These are phyloP conservation scores for Scheffersomyces parashehatae DNA, from an alignment of 1,139 yeast genomes.

Conservation along the genomic window DNA sequence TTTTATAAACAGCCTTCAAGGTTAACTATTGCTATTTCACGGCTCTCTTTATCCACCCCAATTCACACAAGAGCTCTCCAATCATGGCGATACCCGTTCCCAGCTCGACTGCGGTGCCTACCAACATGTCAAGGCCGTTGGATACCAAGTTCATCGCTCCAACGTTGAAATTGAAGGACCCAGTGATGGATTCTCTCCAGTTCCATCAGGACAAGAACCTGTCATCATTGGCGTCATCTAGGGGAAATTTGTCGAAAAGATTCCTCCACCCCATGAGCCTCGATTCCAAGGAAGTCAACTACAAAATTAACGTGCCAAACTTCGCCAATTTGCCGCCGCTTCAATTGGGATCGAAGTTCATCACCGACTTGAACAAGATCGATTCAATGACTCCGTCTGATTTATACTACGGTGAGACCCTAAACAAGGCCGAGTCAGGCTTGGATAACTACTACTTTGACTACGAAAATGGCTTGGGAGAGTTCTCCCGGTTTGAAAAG, in stretches of 20 bases:
- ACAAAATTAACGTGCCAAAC: slow-evolving; percentile 46
- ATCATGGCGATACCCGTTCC: no score
- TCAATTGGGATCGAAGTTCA: slow-evolving; percentile 44
- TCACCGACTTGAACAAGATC: slow-evolving; percentile 45
- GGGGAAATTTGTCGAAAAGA: slow-evolving; percentile 32
- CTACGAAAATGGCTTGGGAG: slow-evolving; percentile 42
- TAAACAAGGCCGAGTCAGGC: slow-evolving; percentile 37
- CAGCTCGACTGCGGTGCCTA: no score
- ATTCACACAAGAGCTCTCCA: no score
- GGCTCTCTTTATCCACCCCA: no score
- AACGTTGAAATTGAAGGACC: slow-evolving; percentile 35
- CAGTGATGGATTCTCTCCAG: slow-evolving; percentile 33
- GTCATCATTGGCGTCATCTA: slow-evolving; percentile 23
- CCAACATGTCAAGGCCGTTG: no score
- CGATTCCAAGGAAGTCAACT: slow-evolving; percentile 45
- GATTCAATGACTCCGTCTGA: slow-evolving; percentile 50
- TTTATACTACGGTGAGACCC: slow-evolving; percentile 40
- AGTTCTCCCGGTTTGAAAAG: slow-evolving; percentile 77
- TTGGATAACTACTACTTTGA: slow-evolving; percentile 49
- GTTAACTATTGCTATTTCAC: no score
- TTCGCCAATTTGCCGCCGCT: slow-evolving; percentile 46
- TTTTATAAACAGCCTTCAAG: no score
- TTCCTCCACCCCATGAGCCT: slow-evolving; percentile 38
- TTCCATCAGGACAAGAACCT: slow-evolving; percentile 36
- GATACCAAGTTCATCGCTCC: slow-evolving; percentile 33